Conservation (phyloP, 352 stramenopile genomes). For the Phytophthora cryptogea region DNA sequence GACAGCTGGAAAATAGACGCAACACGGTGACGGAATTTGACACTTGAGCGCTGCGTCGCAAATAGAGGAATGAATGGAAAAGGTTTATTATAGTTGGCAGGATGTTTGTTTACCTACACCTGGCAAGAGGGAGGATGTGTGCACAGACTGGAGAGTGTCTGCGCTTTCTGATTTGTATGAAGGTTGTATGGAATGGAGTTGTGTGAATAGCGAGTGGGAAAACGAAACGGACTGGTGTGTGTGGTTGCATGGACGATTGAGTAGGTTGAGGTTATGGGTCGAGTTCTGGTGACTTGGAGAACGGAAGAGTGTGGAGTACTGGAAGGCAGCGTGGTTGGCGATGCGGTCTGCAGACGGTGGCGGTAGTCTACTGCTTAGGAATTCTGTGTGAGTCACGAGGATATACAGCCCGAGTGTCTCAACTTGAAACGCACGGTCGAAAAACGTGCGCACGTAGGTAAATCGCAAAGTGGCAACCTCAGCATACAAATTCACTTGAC, state of each 20-base stretch:
- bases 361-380: not conserved
- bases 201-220: not conserved
- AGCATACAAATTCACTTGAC: conserved; percentile 9
- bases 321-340: no score
- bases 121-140: not conserved
- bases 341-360: no score
- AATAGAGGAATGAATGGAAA: conserved; percentile 29
- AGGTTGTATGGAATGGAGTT: not conserved
- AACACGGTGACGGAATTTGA: conserved; percentile 20
- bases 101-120: conserved; percentile 13
- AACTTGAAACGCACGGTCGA: conserved; percentile 9
- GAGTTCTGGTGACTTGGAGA: no score
- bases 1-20: conserved; percentile 20
- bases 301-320: no score
- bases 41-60: conserved; percentile 19
- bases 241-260: no score
- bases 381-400: conserved; percentile 10
- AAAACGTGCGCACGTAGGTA: conserved; percentile 27
- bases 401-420: conserved; percentile 18
- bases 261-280: no score
- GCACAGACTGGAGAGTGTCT: not conserved
- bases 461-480: conserved; percentile 14
- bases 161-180: not conserved
- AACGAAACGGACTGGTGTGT: no score
- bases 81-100: conserved; percentile 6